phyloP scores from a whole-genome alignment of 202 grass and related monocot genomes.

The Panicum hallii region DNA sequence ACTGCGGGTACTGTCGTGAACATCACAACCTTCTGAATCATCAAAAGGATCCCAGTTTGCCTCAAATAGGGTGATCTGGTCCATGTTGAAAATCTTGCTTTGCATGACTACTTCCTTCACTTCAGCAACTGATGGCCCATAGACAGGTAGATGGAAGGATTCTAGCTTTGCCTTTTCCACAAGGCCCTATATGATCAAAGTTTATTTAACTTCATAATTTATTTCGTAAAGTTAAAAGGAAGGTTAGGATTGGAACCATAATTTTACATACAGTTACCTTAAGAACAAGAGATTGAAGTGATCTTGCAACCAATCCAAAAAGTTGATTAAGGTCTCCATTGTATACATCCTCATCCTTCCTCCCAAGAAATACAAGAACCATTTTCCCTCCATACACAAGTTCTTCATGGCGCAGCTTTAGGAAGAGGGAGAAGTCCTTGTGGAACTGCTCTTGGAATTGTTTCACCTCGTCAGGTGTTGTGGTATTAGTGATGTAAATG shows the following conservation, averaged over 20 bases:
- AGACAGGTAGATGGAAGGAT: slow-evolving; percentile 39
- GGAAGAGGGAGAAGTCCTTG: slow-evolving; percentile 46
- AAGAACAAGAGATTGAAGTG: background rate
- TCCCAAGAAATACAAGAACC: slow-evolving; percentile 45
- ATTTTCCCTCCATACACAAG: slow-evolving; percentile 40
- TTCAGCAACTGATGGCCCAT: slow-evolving; percentile 23
- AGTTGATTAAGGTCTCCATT: slow-evolving; percentile 10
- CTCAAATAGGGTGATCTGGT: slow-evolving; percentile 18
- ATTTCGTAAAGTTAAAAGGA: background rate
- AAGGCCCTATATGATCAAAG: background rate
- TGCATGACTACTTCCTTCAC: slow-evolving; percentile 19
- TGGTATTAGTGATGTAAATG: slow-evolving; percentile 28
- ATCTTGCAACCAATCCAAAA: slow-evolving; percentile 36
- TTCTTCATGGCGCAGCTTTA: slow-evolving; percentile 38
- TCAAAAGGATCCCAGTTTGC: slow-evolving; percentile 45
- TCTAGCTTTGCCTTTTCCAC: slow-evolving; percentile 36
- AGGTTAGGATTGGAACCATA: background rate
- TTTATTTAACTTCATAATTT: too few species aligned
- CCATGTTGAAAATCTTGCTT: background rate
- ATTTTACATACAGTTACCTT: slow-evolving; percentile 24
- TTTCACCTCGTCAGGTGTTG: background rate
- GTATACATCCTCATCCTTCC: background rate
- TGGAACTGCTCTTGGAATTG: slow-evolving; percentile 37
- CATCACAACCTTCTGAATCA: background rate
- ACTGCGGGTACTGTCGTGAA: background rate